Evolutionary conservation across 371 early-diverging fungal species (phyloP).

Genomic region (Rozella allomycis): DNA sequence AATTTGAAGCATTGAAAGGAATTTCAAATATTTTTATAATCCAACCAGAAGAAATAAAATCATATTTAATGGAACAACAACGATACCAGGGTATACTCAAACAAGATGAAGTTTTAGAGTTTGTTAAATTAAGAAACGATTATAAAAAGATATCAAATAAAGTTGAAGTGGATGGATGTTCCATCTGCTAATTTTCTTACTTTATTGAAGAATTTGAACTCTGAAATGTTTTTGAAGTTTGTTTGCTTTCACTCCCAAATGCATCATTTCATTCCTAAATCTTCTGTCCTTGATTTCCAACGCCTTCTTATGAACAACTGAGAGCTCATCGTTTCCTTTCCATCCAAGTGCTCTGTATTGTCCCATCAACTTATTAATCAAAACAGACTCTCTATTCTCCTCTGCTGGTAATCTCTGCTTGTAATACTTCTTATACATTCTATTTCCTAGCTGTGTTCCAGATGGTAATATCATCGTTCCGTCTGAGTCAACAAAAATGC

Average conservation of each 20-base stretch:
- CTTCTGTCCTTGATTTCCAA: constrained; percentile 13
- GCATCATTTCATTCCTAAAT: constrained; percentile 24
- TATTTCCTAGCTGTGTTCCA: constrained; percentile 61
- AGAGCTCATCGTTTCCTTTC: neutral
- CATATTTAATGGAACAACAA: too few species aligned
- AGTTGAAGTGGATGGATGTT: too few species aligned
- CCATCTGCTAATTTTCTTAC: too few species aligned
- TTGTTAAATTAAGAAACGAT: too few species aligned
- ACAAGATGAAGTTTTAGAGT: too few species aligned
- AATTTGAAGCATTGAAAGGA: too few species aligned
- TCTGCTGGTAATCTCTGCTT: constrained; percentile 31
- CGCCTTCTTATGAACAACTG: constrained; percentile 9
- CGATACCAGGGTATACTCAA: too few species aligned
- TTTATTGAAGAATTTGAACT: constrained; percentile 49
- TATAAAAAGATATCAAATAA: too few species aligned
- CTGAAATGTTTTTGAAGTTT: constrained; percentile 66
- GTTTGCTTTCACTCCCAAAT: constrained; percentile 59
- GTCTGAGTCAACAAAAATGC: constrained; percentile 39
- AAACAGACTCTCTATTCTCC: constrained; percentile 19
- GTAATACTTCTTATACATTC: constrained; percentile 56
- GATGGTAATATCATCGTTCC: constrained; percentile 62
- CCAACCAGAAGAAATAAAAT: too few species aligned
- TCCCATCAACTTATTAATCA: constrained; percentile 31
- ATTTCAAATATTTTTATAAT: too few species aligned
- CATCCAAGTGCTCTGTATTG: constrained; percentile 21